Evolutionary conservation across 164 flowering plant species (phyloP), one percentile per base, ranked within the genome.

Genomic region (Tinospora cordifolia): DNA sequence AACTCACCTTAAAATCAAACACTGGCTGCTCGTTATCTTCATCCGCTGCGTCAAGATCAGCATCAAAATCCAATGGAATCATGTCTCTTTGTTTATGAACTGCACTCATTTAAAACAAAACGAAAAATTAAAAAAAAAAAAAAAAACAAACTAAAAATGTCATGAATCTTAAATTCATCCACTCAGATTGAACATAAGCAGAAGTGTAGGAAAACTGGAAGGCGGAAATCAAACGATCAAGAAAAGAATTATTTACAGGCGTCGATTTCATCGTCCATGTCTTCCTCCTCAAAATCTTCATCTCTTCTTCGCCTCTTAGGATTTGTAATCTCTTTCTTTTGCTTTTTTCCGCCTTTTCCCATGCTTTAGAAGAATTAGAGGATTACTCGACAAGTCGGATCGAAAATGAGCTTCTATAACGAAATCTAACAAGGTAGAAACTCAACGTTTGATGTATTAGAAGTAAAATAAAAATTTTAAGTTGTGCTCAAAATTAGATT

Each of bases 81-180:
- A 85, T 71, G 77, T 90, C 98, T 71, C 94, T 87, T 79, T 90
- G 89, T 73, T 90, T 91, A 80, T 90, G 92, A 85, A 93, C 98
- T 91, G 80, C 77, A 81, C 72, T 25, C 2, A 60, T 27, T 51
- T 38, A 62, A 71, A 64, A 69, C 49, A 59, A 68, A 2, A 46
- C 0, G 4, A 30, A 30, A 30, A 30, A 30, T 30, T 4, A 71
- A 64, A 69, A 58, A 49, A 68, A 2, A 46, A 2, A 6, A 71
- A 59, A 12, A 64, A 49, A 49, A 67, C 30, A 2, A 19, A 25
- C 30, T 63, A 46, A 12, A 19, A 71, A 34, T 12, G 11, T 14
- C 6, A 5, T 4, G 21, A 34, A 2, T 11, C 3, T 24, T 3
- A 15, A 2, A 63, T 25, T 40, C 26, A 22, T 26, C 7, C 27